Evolutionary conservation across 2,329 filamentous ascomycete species (phyloP).

Genomic region (Diaporthe caulivora): DNA sequence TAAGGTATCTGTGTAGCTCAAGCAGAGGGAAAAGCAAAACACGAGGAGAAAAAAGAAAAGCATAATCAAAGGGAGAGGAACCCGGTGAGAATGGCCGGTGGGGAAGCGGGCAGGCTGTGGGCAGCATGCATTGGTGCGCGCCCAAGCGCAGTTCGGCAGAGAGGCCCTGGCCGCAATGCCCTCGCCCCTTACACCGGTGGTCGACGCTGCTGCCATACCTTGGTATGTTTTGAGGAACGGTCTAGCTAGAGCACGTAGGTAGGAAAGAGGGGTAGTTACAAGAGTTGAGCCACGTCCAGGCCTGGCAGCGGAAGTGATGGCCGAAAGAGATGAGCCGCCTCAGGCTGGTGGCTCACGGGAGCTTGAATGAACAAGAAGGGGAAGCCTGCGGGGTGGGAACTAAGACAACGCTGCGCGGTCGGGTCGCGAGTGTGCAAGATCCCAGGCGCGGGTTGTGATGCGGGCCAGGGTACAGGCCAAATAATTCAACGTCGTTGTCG

Average conservation of each 20-base stretch:
- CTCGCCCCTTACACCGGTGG: conserved; percentile 34
- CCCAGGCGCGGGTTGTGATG: conserved; percentile 25
- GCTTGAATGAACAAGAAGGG: conserved; percentile 27
- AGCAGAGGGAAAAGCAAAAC: conserved; percentile 15
- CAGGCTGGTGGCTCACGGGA: conserved; percentile 15
- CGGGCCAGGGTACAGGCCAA: conserved; percentile 16
- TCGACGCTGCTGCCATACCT: neutral
- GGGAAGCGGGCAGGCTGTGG: conserved; percentile 35
- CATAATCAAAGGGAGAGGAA: conserved; percentile 25
- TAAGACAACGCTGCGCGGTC: conserved; percentile 21
- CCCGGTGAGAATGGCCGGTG: conserved; percentile 36
- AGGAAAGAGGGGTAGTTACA: conserved; percentile 41
- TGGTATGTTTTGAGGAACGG: conserved; percentile 20
- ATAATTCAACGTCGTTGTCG: conserved; percentile 14
- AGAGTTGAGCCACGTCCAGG: conserved; percentile 10
- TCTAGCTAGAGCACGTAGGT: conserved; percentile 27
- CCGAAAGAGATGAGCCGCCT: neutral
- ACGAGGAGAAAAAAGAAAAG: conserved; percentile 9
- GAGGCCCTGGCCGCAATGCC: conserved; percentile 27
- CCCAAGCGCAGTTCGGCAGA: conserved; percentile 34
- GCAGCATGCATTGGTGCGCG: conserved; percentile 33
- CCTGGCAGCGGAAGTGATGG: conserved; percentile 17
- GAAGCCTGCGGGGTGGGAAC: conserved; percentile 31
- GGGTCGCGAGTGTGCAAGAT: conserved; percentile 11
- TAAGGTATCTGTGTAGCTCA: conserved; percentile 25